phyloP scores from a whole-genome alignment of 768 basidiomycete genomes.

The Podaxis sp. region DNA sequence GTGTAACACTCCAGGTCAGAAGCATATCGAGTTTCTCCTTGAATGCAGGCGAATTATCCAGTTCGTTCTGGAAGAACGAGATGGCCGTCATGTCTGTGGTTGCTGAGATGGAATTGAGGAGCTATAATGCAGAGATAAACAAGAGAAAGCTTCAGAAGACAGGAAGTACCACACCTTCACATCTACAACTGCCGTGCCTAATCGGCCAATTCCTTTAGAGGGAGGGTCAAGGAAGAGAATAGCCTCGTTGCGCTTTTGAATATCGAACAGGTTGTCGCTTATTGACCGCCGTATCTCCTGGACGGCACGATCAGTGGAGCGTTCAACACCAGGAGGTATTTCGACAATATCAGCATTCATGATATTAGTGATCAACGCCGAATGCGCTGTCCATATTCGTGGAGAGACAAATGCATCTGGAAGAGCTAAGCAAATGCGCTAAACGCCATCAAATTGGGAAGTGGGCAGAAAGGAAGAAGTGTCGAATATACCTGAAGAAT shows the following conservation, averaged over 20 bases:
- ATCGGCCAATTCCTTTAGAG: slow-evolving; percentile 50
- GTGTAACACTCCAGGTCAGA: slow-evolving; percentile 78
- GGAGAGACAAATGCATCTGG: slow-evolving; percentile 77
- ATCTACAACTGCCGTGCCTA: slow-evolving; percentile 57
- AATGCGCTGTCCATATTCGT: slow-evolving; percentile 56
- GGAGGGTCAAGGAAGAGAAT: slow-evolving; percentile 70
- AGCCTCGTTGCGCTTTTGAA: slow-evolving; percentile 75
- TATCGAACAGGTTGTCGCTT: slow-evolving; percentile 58
- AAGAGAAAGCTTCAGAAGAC: neutral
- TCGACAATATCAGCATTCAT: slow-evolving; percentile 37
- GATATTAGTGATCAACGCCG: slow-evolving; percentile 39
- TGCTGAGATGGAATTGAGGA: slow-evolving; percentile 72
- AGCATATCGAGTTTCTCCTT: slow-evolving; percentile 69
- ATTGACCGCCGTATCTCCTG: slow-evolving; percentile 46
- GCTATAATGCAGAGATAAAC: slow-evolving; percentile 31
- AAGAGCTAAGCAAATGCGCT: slow-evolving; percentile 68
- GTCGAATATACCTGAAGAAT: slow-evolving; percentile 52
- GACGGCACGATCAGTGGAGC: slow-evolving; percentile 24
- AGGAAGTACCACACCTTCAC: slow-evolving; percentile 33
- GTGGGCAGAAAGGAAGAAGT: neutral
- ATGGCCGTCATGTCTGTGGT: slow-evolving; percentile 56
- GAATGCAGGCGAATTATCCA: slow-evolving; percentile 40
- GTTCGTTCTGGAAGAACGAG: slow-evolving; percentile 50
- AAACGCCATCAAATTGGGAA: neutral
- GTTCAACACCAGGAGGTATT: slow-evolving; percentile 10